Percentiles rank a stretch among this genome's conserved stretches.
These are phyloP conservation scores for Rauvolfia tetraphylla DNA, from an alignment of 257 asterid species.

Conservation along the genomic window DNA sequence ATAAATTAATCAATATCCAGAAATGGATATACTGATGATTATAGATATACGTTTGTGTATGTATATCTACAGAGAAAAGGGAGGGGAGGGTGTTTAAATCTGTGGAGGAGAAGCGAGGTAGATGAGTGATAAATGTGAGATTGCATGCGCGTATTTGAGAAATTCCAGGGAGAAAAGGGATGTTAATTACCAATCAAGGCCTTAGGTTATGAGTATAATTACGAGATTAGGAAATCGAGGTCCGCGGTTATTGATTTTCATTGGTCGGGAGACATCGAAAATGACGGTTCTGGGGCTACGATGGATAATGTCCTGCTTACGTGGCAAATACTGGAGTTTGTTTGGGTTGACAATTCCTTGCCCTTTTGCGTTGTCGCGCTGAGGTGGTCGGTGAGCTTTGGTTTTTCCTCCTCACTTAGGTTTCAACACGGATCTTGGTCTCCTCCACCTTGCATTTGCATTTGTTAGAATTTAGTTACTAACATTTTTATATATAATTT, in stretches of 20 bases:
- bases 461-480: too few relatives aligned
- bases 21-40: neutral
- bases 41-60: neutral
- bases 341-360: neutral
- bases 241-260: neutral
- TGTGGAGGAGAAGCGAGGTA: slow-evolving; percentile 17
- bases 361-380: neutral
- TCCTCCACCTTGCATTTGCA: neutral
- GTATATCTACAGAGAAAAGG: slow-evolving; percentile 1
- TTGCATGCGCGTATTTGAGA: slow-evolving; percentile 11
- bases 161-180: neutral
- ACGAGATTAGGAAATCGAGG: slow-evolving; percentile 5
- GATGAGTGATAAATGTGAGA: slow-evolving; percentile 2
- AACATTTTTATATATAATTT: too few relatives aligned
- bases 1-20: neutral
- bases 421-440: neutral
- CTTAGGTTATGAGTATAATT: neutral
- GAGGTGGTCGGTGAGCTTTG: slow-evolving; percentile 2
- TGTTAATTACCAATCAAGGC: slow-evolving; percentile 3
- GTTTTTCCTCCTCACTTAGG: neutral
- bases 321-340: slow-evolving; percentile 11
- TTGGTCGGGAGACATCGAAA: neutral
- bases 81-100: neutral
- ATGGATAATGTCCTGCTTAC: slow-evolving; percentile 21
- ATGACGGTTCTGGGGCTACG: slow-evolving; percentile 4